Conservation (phyloP, 768 basidiomycete species). For the Paxillus ammoniavirescens region DNA sequence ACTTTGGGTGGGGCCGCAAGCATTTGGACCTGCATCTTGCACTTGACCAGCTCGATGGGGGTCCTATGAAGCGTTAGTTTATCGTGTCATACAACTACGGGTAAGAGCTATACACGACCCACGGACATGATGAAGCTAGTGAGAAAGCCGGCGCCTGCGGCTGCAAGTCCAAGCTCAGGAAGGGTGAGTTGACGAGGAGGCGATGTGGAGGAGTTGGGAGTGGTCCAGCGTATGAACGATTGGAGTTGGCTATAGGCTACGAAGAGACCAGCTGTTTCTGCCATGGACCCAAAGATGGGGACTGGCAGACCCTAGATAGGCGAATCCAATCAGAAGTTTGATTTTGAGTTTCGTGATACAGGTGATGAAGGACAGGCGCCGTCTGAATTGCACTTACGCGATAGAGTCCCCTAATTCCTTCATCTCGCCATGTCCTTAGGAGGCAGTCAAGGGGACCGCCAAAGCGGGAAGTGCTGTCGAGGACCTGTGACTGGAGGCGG, state of each 20-base stretch:
- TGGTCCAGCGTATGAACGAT: slow-evolving; percentile 45
- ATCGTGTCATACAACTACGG: neutral
- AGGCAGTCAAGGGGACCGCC: slow-evolving; percentile 62
- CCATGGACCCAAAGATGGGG: slow-evolving; percentile 84
- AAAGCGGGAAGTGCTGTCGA: slow-evolving; percentile 60
- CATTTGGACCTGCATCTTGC: slow-evolving; percentile 94
- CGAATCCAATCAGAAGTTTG: neutral
- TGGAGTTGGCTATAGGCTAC: slow-evolving; percentile 75
- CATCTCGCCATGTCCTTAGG: slow-evolving; percentile 52
- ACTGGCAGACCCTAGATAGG: slow-evolving; percentile 71
- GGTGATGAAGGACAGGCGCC: neutral
- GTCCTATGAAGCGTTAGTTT: slow-evolving; percentile 47
- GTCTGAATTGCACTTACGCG: slow-evolving; percentile 34
- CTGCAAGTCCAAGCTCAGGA: slow-evolving; percentile 70
- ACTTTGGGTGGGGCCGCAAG: slow-evolving; percentile 33
- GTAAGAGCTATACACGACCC: neutral
- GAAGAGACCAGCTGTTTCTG: slow-evolving; percentile 84
- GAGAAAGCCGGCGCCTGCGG: slow-evolving; percentile 73
- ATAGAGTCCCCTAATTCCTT: slow-evolving; percentile 58
- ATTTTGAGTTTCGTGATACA: neutral
- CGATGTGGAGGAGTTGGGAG: slow-evolving; percentile 23
- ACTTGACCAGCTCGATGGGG: slow-evolving; percentile 92
- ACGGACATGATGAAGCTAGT: slow-evolving; percentile 82
- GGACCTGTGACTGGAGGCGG: slow-evolving; percentile 82
- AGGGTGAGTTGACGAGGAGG: slow-evolving; percentile 45